Evolutionary conservation across 176 grass and related monocot species (phyloP).

Genomic region (Tillandsia fasciculata): DNA sequence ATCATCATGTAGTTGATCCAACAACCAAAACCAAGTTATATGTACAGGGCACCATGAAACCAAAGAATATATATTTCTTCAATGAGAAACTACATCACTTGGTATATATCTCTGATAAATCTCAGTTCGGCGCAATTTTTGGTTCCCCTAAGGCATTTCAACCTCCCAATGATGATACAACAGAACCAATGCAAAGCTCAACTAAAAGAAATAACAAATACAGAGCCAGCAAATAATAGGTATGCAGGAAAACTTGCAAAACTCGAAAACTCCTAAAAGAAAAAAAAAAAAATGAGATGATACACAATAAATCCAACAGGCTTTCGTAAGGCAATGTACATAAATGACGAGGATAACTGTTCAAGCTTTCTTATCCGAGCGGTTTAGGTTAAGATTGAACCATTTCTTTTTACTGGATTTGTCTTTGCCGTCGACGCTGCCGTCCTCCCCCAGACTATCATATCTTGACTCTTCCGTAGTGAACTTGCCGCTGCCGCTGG

Average conservation of each 20-base stretch:
- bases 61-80: too few species aligned
- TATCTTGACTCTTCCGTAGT: conserved; percentile 31
- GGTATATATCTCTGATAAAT: too few species aligned
- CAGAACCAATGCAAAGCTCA: too few species aligned
- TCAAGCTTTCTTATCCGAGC: conserved; percentile 59
- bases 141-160: too few species aligned
- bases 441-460: conserved; percentile 40
- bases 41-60: too few species aligned
- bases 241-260: background rate
- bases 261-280: background rate
- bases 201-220: too few species aligned
- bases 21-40: too few species aligned
- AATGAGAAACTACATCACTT: too few species aligned
- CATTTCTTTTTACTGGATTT: conserved; percentile 88
- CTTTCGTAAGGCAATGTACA: background rate
- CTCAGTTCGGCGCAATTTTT: too few species aligned
- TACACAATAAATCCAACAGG: background rate
- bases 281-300: background rate
- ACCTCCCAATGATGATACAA: too few species aligned
- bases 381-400: conserved; percentile 88
- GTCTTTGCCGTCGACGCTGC: conserved; percentile 59
- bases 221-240: too few species aligned
- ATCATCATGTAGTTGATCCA: too few species aligned
- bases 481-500: conserved; percentile 45
- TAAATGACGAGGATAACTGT: background rate